These are phyloP conservation scores for Metarhizium robertsii DNA, from an alignment of 2,329 filamentous ascomycete genomes.

Conservation along the genomic window DNA sequence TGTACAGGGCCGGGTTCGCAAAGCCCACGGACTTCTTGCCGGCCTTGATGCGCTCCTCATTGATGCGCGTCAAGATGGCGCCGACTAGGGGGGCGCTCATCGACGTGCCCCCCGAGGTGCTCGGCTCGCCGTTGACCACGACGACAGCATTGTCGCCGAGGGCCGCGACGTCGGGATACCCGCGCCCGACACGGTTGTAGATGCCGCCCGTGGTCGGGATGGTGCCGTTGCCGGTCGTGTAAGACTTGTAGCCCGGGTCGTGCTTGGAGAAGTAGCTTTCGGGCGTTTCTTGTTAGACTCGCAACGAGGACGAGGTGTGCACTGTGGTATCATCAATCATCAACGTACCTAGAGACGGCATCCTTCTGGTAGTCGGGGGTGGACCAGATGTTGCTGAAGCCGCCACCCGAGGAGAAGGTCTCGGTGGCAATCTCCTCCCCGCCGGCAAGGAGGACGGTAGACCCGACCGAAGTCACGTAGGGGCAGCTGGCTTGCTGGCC, in stretches of 20 bases:
- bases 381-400: conserved; percentile 39
- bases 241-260: too few species aligned
- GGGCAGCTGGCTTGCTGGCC: conserved; percentile 37
- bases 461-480: conserved; percentile 40
- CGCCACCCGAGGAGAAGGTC: conserved; percentile 37
- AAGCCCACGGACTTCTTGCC: conserved; percentile 31
- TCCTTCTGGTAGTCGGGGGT: conserved; percentile 36
- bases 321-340: too few species aligned
- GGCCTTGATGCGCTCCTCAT: conserved; percentile 10
- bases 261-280: too few species aligned
- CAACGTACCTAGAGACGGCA: conserved; percentile 9
- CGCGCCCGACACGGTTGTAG: conserved; percentile 34
- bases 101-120: conserved; percentile 7
- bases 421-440: conserved; percentile 8
- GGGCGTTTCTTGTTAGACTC: too few species aligned
- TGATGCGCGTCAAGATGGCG: conserved; percentile 12
- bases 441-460: conserved; percentile 26
- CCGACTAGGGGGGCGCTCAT: conserved; percentile 11
- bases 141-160: conserved; percentile 37
- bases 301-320: too few species aligned
- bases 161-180: conserved; percentile 28
- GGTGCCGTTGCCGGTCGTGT: too few species aligned
- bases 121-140: conserved; percentile 21
- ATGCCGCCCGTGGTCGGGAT: conserved; percentile 4
- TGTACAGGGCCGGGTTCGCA: conserved; percentile 12